Evolutionary conservation across 106 monocot species (phyloP), one percentile per base, ranked within the genome.

Genomic region (Hemerocallis citrina): DNA sequence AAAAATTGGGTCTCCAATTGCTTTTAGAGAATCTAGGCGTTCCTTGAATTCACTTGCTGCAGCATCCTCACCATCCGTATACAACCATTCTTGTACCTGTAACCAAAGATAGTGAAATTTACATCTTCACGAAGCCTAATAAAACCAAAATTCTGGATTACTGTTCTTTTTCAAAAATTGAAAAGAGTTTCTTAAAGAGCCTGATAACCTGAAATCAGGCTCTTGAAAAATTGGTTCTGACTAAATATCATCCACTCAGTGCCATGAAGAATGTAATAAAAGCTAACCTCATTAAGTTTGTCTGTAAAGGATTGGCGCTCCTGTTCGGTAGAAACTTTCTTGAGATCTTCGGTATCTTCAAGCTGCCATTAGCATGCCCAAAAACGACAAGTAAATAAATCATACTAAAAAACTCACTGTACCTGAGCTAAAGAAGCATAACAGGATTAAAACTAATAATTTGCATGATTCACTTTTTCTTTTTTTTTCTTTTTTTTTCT

Each of bases 51-150:
- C 88, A 77, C 49, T 82, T 24, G 92, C 98, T 76, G 76, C 36
- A 61, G 98, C 92, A 79, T 99, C 98, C 66, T 99, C 98, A 20
- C 98, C 98, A 67, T 99, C 98, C 62, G 82, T 99, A 65, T 99
- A 99, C 63, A 99, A 78, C 98, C 98, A 99, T 25, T 99, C 98
- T 88, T 99, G 92, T 52, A 75, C 92, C 98, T 99, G 67, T 23
- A 74, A 11, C n/a, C n/a, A n/a, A n/a, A n/a, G n/a, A n/a, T n/a
- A n/a, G n/a, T n/a, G n/a, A n/a, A n/a, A 49, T 49, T 17, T 7
- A 49, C 2, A 19, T 49, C n/a, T n/a, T n/a, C n/a, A n/a, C n/a
- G n/a, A 45, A 45, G 3, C 45, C 1, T 17, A 45, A 45, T 17
- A 45, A 45, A 7, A 45, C 16, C 15, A 15, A 41, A 15, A 3